Base-by-base conservation (phyloP, 106 monocot genomes). In the Allium sativum region DNA sequence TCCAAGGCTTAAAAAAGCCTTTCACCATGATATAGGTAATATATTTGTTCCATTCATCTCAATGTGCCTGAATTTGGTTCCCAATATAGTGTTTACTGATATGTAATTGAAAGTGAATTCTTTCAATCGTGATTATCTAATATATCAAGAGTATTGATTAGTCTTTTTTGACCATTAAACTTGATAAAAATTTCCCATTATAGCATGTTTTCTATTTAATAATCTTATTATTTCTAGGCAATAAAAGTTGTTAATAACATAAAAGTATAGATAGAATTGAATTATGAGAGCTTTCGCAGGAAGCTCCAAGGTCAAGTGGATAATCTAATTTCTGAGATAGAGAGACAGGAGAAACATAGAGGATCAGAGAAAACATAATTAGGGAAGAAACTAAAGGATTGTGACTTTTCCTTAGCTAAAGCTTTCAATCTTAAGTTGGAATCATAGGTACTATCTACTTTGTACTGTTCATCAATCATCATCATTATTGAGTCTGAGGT, bases 181-280 rank as follows among this genome's bases (percentile, higher is more conserved):
- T 31, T 31, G 5, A 31, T 31, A 31, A n/a, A 31, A 31, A 31
- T 31, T 31, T 31, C 31, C 5, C 31, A 31, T 31, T 31, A 31
- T 5, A 31, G 31, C 22, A 1, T 22, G 22, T 3, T 22, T 22
- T 22, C 22, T 22, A 22, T 22, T 22, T 22, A 22, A 22, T 31
- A 31, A 31, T 31, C 5, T 31, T 2, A 3, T 31, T 31, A 31
- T 53, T 68, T 69, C 44, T 72, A 90, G 90, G 90, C 90, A 58
- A 90, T 90, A 85, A 90, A 85, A 80, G 72, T 90, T 31, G 72
- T 82, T 40, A 90, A 90, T 66, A 75, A 66, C 42, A 56, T 90
- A 12, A 85, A 85, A 65, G 18, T 82, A 42, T 85, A 75, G 69
- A 85, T 85, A 59, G 90, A 90, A 75, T 74, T 85, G 58, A 85